A percentile compares a stretch with the other conserved stretches of the same genome.
Conservation (phyloP, 2,329 filamentous ascomycete species). For the Colletotrichum aenigma region DNA sequence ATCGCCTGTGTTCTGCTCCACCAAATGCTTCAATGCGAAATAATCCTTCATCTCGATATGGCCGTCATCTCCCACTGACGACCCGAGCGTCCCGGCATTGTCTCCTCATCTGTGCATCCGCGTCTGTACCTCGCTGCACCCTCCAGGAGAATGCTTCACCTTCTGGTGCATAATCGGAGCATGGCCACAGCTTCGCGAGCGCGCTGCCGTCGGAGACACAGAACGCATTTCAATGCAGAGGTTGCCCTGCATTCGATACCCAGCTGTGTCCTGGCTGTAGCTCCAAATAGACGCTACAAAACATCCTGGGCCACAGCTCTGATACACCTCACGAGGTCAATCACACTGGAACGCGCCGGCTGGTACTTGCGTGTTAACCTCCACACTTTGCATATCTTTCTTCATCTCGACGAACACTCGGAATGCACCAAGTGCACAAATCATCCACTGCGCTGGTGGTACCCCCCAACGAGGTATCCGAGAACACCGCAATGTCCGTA, state of each 20-base stretch:
- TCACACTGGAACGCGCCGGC: constrained; percentile 4
- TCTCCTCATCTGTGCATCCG: neutral
- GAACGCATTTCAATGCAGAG: neutral
- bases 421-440: neutral
- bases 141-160: neutral
- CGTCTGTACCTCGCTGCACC: neutral
- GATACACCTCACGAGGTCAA: constrained; percentile 3
- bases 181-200: neutral
- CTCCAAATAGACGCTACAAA: neutral
- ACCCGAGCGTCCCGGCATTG: neutral
- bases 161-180: neutral
- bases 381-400: constrained; percentile 12
- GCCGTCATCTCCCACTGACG: neutral
- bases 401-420: neutral
- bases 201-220: neutral
- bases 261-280: neutral
- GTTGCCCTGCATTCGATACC: neutral
- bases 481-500: neutral
- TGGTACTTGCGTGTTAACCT: neutral
- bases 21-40: neutral
- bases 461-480: neutral
- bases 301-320: neutral
- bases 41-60: neutral
- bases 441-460: neutral
- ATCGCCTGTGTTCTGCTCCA: neutral